phyloP scores from a whole-genome alignment of 1,139 yeast genomes.

The Yamadazyma triangularis region DNA sequence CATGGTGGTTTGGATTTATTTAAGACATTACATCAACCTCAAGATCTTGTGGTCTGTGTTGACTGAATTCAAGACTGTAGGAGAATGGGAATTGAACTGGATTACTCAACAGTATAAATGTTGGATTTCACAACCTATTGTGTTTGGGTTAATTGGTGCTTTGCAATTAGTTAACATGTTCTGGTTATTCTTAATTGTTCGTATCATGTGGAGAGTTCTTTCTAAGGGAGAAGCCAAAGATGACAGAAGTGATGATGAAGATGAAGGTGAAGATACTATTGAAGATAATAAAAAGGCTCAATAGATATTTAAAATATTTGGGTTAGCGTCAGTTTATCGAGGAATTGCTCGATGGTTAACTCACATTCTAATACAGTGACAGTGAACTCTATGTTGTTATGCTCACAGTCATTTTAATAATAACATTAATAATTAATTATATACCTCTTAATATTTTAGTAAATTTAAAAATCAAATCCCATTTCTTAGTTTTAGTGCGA shows the following conservation, averaged over 20 bases:
- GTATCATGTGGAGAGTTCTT: slow-evolving; percentile 67
- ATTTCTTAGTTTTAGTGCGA: too few relatives aligned
- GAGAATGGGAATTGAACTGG: slow-evolving; percentile 78
- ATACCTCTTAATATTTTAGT: too few relatives aligned
- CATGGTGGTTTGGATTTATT: slow-evolving; percentile 72
- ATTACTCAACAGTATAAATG: slow-evolving; percentile 95
- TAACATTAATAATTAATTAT: too few relatives aligned
- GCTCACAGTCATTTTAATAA: too few relatives aligned
- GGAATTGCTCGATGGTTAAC: too few relatives aligned
- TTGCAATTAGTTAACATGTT: slow-evolving; percentile 81
- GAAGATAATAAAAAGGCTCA: too few relatives aligned
- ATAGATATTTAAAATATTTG: too few relatives aligned
- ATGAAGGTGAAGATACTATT: slow-evolving; percentile 49
- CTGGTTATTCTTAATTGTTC: slow-evolving; percentile 80
- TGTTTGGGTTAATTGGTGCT: slow-evolving; percentile 70
- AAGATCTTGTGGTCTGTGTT: slow-evolving; percentile 81
- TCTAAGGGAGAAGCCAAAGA: slow-evolving; percentile 62
- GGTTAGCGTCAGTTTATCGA: too few relatives aligned
- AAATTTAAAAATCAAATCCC: too few relatives aligned
- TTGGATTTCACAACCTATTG: slow-evolving; percentile 89
- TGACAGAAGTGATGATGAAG: slow-evolving; percentile 88
- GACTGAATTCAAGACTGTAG: slow-evolving; percentile 83
- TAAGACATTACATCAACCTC: slow-evolving; percentile 82
- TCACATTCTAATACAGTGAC: too few relatives aligned
- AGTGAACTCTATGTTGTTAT: too few relatives aligned